Percentiles rank a stretch among this genome's conserved stretches.
Conservation (phyloP, 1,284 basidiomycete genomes). For the Vanrija pseudolonga region DNA sequence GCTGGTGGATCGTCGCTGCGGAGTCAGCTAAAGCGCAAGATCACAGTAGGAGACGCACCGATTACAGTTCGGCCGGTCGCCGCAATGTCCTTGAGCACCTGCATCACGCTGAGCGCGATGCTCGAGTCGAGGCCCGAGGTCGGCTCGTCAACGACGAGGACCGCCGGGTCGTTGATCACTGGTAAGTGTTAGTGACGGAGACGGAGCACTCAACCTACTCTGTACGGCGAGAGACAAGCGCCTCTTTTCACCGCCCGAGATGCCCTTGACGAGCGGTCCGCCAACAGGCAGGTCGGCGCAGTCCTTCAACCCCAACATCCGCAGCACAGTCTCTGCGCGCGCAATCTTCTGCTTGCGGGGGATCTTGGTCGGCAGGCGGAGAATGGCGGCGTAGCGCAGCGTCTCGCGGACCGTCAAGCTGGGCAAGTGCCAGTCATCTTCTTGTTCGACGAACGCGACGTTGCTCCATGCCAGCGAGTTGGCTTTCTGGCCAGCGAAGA, state of each 20-base stretch:
- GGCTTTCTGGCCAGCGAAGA: slow-evolving; percentile 43
- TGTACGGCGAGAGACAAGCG: slow-evolving; percentile 56
- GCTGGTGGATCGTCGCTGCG: slow-evolving; percentile 55
- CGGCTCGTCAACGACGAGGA: slow-evolving; percentile 53
- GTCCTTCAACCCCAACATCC: slow-evolving; percentile 54
- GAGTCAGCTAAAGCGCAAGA: not conserved
- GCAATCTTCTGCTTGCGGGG: slow-evolving; percentile 49
- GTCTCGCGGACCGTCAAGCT: slow-evolving; percentile 51
- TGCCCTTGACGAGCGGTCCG: slow-evolving; percentile 54
- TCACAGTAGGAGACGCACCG: slow-evolving; percentile 19
- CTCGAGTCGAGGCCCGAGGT: slow-evolving; percentile 55
- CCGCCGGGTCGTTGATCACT: slow-evolving; percentile 53
- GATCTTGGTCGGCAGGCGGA: slow-evolving; percentile 53
- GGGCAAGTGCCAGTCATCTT: slow-evolving; percentile 54
- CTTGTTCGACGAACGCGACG: slow-evolving; percentile 56
- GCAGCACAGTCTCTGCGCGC: slow-evolving; percentile 54
- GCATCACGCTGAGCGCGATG: slow-evolving; percentile 51
- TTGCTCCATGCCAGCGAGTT: slow-evolving; percentile 38
- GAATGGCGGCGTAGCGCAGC: slow-evolving; percentile 54
- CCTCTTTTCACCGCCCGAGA: slow-evolving; percentile 57
- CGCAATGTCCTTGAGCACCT: slow-evolving; percentile 53
- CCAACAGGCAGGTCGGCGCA: slow-evolving; percentile 58
- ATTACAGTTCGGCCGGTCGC: slow-evolving; percentile 56
- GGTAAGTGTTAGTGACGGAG: not conserved
- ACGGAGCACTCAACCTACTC: slow-evolving; percentile 26